Percentiles rank a stretch among this genome's conserved stretches.
These are phyloP conservation scores for Veloboletus limbatus DNA, from an alignment of 1,284 basidiomycete species.

Conservation along the genomic window DNA sequence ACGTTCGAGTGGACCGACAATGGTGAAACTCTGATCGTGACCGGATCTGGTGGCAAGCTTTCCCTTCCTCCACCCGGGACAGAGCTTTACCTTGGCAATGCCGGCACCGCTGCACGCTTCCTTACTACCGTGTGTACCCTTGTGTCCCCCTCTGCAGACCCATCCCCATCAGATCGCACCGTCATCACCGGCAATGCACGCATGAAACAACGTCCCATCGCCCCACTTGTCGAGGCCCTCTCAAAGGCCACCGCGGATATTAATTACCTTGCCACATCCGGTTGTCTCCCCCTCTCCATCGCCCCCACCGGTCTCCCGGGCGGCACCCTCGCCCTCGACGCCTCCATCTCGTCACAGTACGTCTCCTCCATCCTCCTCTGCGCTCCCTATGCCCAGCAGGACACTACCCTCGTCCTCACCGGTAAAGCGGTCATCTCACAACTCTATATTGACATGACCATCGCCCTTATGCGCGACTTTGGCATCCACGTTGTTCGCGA, in stretches of 20 bases:
- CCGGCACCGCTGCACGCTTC: constrained; percentile 97
- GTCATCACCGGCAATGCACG: constrained; percentile 95
- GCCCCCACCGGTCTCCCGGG: constrained; percentile 83
- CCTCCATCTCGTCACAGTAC: constrained; percentile 96
- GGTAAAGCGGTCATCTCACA: constrained; percentile 82
- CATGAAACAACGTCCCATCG: constrained; percentile 97
- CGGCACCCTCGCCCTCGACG: constrained; percentile 83
- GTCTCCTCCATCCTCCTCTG: constrained; percentile 96
- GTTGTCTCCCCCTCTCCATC: constrained; percentile 90
- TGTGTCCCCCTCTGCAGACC: constrained; percentile 50
- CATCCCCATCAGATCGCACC: constrained; percentile 47
- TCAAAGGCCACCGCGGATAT: constrained; percentile 79
- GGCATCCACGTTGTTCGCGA: constrained; percentile 79
- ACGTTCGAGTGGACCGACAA: constrained; percentile 90
- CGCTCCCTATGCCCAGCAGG: constrained; percentile 86
- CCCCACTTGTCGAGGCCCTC: constrained; percentile 93
- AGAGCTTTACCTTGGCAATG: constrained; percentile 95
- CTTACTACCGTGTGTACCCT: constrained; percentile 94
- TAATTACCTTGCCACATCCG: constrained; percentile 74
- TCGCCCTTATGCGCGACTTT: constrained; percentile 97
- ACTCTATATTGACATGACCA: constrained; percentile 99
- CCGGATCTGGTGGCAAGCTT: constrained; percentile 83
- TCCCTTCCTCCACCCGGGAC: constrained; percentile 75
- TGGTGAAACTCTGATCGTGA: constrained; percentile 90
- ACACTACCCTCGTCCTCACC: constrained; percentile 85